Conservation (phyloP, 1,139 yeast genomes). For the Kurtzmaniella natalensis region DNA sequence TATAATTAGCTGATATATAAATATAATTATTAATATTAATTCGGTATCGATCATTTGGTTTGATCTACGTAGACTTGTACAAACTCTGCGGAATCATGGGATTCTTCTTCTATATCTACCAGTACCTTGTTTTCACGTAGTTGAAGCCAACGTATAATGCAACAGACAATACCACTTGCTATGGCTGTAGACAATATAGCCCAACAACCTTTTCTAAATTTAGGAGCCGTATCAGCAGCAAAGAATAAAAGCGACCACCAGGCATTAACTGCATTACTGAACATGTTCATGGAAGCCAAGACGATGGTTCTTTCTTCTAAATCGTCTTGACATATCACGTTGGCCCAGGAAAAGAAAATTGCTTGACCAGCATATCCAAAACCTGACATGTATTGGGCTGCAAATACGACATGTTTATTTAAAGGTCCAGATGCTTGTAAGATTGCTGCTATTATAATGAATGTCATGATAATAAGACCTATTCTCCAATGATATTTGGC, state of each 20-base stretch:
- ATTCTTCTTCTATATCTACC: too few relatives aligned
- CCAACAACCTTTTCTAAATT: slow-evolving; percentile 47
- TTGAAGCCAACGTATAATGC: slow-evolving; percentile 28
- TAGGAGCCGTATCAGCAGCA: slow-evolving; percentile 47
- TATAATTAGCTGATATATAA: too few relatives aligned
- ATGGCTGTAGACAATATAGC: slow-evolving; percentile 53
- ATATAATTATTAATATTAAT: too few relatives aligned
- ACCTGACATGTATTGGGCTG: slow-evolving; percentile 54
- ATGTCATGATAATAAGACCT: slow-evolving; percentile 37
- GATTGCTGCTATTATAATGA: slow-evolving; percentile 42
- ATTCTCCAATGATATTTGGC: slow-evolving; percentile 51
- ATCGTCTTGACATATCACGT: slow-evolving; percentile 49
- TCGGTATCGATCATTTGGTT: too few relatives aligned
- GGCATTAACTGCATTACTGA: slow-evolving; percentile 56
- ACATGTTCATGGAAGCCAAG: slow-evolving; percentile 61
- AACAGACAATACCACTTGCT: slow-evolving; percentile 18
- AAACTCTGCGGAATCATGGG: too few relatives aligned
- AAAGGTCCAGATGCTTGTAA: slow-evolving; percentile 32
- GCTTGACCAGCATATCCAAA: slow-evolving; percentile 55
- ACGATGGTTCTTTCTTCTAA: slow-evolving; percentile 55
- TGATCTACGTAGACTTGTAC: too few relatives aligned
- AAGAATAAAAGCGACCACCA: slow-evolving; percentile 59
- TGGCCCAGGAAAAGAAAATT: slow-evolving; percentile 58
- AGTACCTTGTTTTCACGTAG: slow-evolving; percentile 26
- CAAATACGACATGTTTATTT: slow-evolving; percentile 34